Conservation (phyloP, 345 rosid genomes). For the Hibiscus mutabilis region DNA sequence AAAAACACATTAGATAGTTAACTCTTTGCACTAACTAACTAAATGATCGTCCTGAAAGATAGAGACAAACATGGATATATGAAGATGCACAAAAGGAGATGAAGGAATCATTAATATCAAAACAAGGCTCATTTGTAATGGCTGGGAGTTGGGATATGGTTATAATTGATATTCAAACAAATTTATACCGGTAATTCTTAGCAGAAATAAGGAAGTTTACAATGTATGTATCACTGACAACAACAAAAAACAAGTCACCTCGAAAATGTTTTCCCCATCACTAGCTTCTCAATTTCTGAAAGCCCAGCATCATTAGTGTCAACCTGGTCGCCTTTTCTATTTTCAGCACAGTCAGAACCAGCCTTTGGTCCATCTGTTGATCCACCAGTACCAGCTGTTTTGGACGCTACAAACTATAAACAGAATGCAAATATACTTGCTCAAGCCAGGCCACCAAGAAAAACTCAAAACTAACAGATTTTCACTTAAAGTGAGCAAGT, state of each 20-base stretch:
- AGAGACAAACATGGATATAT: constrained; percentile 5
- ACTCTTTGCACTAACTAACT: neutral
- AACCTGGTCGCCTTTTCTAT: constrained; percentile 20
- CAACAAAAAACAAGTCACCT: constrained; percentile 31
- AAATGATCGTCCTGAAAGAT: neutral
- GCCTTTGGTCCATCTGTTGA: constrained; percentile 21
- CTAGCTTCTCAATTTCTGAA: constrained; percentile 65
- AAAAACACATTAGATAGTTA: neutral
- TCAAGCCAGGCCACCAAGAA: neutral
- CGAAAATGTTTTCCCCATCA: constrained; percentile 55
- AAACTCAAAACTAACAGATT: neutral
- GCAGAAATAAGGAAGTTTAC: constrained; percentile 5
- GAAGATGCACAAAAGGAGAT: neutral
- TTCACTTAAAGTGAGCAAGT: neutral
- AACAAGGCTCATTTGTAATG: neutral
- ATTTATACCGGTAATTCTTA: neutral
- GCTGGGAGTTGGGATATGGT: neutral
- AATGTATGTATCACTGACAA: neutral
- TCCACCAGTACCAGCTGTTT: constrained; percentile 28
- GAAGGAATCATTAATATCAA: neutral
- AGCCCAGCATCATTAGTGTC: constrained; percentile 21
- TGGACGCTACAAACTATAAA: constrained; percentile 7
- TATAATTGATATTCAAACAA: neutral
- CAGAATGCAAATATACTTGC: neutral
- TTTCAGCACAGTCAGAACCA: constrained; percentile 23